Conservation (phyloP, 768 basidiomycete species). For the Lactarius pseudohatsudake region DNA sequence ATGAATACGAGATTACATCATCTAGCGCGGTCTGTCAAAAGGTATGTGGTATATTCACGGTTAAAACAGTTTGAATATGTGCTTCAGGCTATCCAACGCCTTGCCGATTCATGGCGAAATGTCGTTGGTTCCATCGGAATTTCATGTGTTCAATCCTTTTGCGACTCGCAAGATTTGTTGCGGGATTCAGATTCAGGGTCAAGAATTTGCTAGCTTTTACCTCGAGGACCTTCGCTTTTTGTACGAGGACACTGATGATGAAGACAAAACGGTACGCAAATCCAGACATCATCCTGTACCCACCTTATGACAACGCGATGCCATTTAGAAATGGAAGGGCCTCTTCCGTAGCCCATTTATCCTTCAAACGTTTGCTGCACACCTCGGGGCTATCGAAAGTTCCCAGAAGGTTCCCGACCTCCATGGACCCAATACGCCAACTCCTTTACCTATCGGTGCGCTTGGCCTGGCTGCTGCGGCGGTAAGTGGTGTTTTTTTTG, state of each 20-base stretch:
- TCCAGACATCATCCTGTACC: too few species aligned
- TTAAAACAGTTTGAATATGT: background rate
- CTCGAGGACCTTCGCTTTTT: too few species aligned
- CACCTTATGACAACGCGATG: too few species aligned
- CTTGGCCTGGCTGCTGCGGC: background rate
- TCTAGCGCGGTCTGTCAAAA: background rate
- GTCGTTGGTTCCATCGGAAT: background rate
- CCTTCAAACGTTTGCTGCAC: too few species aligned
- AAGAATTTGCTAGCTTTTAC: too few species aligned
- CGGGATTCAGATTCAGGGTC: too few species aligned
- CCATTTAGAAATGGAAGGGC: too few species aligned
- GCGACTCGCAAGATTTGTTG: background rate
- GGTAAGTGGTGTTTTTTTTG: background rate
- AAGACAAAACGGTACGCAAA: too few species aligned
- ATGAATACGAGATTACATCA: background rate
- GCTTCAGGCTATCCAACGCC: conserved; percentile 1
- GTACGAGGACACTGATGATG: too few species aligned
- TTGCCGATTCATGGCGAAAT: background rate
- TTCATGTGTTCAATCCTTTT: background rate
- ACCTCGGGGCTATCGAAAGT: background rate
- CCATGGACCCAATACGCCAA: background rate
- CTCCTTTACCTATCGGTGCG: background rate
- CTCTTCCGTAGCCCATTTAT: too few species aligned
- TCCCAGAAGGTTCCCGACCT: background rate
- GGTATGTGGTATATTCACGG: background rate